Evolutionary conservation across 192 early-diverging fungal genomes (phyloP), one percentile per base, ranked within the genome.

Genomic region (Backusella psychrophila): DNA sequence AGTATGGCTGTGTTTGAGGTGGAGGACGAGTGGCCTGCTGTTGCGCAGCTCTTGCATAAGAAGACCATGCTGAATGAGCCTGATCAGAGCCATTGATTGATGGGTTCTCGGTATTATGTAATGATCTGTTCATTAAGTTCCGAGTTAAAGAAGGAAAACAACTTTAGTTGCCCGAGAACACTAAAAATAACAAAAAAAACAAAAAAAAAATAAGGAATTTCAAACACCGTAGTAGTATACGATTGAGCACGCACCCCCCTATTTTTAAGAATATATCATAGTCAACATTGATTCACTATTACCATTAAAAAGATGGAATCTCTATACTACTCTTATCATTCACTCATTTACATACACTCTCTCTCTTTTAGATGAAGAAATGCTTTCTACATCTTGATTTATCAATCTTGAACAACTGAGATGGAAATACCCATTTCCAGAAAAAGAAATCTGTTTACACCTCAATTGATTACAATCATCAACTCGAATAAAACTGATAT

Each of bases 91-190:
- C 35, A 29, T 49, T 71, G 42, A 49, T 71, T 17, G 44, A 41
- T 33, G 26, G 26, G 42, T 71, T 71, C 70, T 71, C 70, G 70
- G 41, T 71, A 49, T 46, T 71, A 68, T 68, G 35, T 68, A 36
- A 68, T 33, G 66, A 36, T 17, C 70, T 71, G 29, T 71, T 71
- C 70, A 71, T 71, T 71, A 44, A 42, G 23, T 71, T 71, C 42
- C 70, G 70, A 71, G 70, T 71, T 70, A 26, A 26, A 71, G 39
- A 63, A 63, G 56, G 56, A 9, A 63, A 63, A 29, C 26, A 63
- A 63, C 11, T 26, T 63, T 3, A 3, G 23, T n/a, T n/a, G 46
- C 46, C 46, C 46, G 46, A 49, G 46, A 49, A 49, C 46, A 49
- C 33, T 33, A 33, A 33, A 33, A 33, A 33, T 33, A 33, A 19